Conservation (phyloP, 208 protist genomes). For the Trypanosoma grayi region DNA sequence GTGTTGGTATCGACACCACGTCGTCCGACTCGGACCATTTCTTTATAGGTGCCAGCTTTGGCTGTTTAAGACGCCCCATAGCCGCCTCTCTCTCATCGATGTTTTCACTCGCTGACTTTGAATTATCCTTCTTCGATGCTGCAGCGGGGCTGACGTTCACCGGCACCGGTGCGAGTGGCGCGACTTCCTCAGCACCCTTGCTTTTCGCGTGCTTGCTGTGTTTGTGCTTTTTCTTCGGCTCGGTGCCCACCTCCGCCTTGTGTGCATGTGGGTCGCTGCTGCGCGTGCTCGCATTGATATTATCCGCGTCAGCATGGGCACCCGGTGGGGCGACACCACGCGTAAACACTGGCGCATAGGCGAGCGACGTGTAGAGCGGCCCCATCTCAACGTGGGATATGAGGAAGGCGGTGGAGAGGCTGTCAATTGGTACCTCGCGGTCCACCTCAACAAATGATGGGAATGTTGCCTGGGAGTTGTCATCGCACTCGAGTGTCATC, state of each 20-base stretch:
- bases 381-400: constrained; percentile 66
- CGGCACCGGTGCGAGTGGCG: background rate
- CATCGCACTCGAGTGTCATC: constrained; percentile 49
- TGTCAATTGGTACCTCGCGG: constrained; percentile 69
- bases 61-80: background rate
- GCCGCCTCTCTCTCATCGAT: background rate
- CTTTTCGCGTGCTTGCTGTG: constrained; percentile 3
- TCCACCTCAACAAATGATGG: constrained; percentile 68
- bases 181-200: background rate
- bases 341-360: constrained; percentile 68
- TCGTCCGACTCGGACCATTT: background rate
- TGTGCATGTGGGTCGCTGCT: background rate
- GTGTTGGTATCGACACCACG: background rate
- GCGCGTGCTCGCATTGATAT: constrained; percentile 12
- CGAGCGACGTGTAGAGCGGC: constrained; percentile 71
- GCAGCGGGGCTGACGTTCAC: background rate
- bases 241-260: background rate
- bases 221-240: constrained; percentile 2
- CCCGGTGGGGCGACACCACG: constrained; percentile 24
- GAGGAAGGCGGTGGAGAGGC: constrained; percentile 49
- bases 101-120: constrained; percentile 3
- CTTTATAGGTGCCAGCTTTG: background rate
- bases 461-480: constrained; percentile 19
- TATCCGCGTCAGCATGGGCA: constrained; percentile 42
- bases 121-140: background rate